A percentile compares a stretch with the other conserved stretches of the same genome.
Evolutionary conservation across 139 green algal genomes (phyloP).

Genomic region (Picochlorum sp.): DNA sequence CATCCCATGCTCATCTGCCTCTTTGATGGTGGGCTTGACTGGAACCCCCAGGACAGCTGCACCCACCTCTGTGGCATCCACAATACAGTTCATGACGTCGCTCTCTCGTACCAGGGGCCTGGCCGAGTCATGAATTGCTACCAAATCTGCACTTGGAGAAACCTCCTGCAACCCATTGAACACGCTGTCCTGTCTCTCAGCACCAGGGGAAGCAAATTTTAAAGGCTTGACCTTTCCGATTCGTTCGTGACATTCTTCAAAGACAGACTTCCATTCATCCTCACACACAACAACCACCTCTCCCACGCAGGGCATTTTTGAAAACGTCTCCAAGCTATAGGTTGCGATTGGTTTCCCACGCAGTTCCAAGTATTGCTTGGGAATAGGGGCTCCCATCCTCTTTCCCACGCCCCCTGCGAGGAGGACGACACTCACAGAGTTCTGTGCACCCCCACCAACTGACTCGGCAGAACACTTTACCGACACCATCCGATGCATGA

Average conservation of each 20-base stretch:
- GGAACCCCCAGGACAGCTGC: slow-evolving; percentile 92
- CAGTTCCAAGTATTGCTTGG: slow-evolving; percentile 95
- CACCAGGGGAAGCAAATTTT: slow-evolving; percentile 80
- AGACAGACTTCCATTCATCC: slow-evolving; percentile 62
- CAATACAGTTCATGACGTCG: slow-evolving; percentile 45
- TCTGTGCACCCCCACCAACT: slow-evolving; percentile 4
- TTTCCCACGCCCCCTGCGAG: slow-evolving; percentile 90
- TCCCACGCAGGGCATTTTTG: slow-evolving; percentile 69
- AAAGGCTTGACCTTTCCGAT: slow-evolving; percentile 33
- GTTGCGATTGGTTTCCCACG: slow-evolving; percentile 72
- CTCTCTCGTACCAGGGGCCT: slow-evolving; percentile 67
- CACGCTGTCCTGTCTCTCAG: slow-evolving; percentile 92
- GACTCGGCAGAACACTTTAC: background rate
- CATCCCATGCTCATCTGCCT: slow-evolving; percentile 56
- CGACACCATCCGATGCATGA: no score
- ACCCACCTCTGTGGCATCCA: slow-evolving; percentile 50
- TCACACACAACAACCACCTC: slow-evolving; percentile 95
- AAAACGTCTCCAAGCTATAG: slow-evolving; percentile 78
- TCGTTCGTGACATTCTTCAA: slow-evolving; percentile 27
- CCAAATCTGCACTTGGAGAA: slow-evolving; percentile 42
- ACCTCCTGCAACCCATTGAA: slow-evolving; percentile 68
- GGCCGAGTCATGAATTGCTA: slow-evolving; percentile 93
- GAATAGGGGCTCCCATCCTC: slow-evolving; percentile 71
- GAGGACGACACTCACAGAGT: slow-evolving; percentile 74
- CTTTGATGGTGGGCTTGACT: slow-evolving; percentile 96